Evolutionary conservation across 1,139 yeast species (phyloP).

Genomic region (Hyphopichia wangnamkhiaoensis): DNA sequence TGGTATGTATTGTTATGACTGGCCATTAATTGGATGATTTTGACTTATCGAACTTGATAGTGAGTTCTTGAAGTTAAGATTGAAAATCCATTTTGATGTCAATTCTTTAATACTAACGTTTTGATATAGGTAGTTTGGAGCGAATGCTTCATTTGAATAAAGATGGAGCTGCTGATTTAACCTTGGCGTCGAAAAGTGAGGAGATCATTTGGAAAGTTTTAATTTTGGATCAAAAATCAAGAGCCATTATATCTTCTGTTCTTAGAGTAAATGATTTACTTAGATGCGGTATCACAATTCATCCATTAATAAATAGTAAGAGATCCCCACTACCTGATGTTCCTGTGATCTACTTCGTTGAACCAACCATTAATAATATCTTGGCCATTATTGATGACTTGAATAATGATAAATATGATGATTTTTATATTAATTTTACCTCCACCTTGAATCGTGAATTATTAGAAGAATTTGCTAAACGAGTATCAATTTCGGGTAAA

Average conservation of each 20-base stretch:
- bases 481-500: constrained; percentile 71
- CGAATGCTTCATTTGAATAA: constrained; percentile 82
- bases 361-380: constrained; percentile 81
- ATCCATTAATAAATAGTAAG: constrained; percentile 66
- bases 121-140: constrained; percentile 54
- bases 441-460: constrained; percentile 74
- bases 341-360: constrained; percentile 88
- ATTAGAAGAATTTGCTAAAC: constrained; percentile 85
- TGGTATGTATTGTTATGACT: too few relatives aligned
- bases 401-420: constrained; percentile 70
- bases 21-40: too few relatives aligned
- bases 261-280: constrained; percentile 86
- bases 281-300: constrained; percentile 88
- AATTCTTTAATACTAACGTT: constrained; percentile 4
- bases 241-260: constrained; percentile 85
- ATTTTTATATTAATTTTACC: constrained; percentile 82
- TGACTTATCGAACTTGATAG: too few relatives aligned
- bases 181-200: constrained; percentile 54
- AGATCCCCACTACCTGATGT: constrained; percentile 88
- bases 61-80: too few relatives aligned
- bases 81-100: too few relatives aligned
- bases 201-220: constrained; percentile 92
- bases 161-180: constrained; percentile 53
- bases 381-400: constrained; percentile 70
- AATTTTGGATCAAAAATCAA: constrained; percentile 76